Evolutionary conservation across 441 rosid species (phyloP).

Genomic region (Aleurites moluccanus): DNA sequence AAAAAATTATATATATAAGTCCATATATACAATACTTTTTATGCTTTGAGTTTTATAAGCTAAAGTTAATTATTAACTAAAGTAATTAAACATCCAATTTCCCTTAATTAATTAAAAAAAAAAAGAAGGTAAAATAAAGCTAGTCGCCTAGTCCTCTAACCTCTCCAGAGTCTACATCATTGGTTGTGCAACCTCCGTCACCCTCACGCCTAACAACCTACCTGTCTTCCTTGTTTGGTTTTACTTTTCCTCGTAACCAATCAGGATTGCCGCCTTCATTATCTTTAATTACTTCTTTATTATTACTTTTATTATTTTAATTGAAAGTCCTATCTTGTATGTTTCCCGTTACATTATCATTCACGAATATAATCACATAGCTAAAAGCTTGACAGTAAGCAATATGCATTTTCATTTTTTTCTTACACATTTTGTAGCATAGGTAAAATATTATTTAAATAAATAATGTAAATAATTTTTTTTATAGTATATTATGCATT

Average conservation of each 20-base stretch:
- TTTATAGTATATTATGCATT: too few relatives aligned
- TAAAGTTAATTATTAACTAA: too few relatives aligned
- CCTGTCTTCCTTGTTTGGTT: constrained; percentile 7
- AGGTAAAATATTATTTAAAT: too few relatives aligned
- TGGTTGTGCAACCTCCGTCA: constrained; percentile 17
- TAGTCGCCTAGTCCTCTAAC: constrained; percentile 14
- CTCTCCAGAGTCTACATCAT: constrained; percentile 20
- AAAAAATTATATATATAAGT: too few relatives aligned
- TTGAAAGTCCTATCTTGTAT: not conserved
- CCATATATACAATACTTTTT: not conserved
- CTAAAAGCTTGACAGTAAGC: not conserved
- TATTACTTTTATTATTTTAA: not conserved
- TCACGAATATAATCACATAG: not conserved
- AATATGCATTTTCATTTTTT: not conserved
- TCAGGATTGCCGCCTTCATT: constrained; percentile 24
- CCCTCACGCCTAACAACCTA: constrained; percentile 20
- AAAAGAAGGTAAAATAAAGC: too few relatives aligned
- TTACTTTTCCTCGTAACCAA: constrained; percentile 24
- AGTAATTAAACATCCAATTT: too few relatives aligned
- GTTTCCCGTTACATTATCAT: not conserved
- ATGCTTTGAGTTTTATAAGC: not conserved
- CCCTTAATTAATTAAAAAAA: too few relatives aligned
- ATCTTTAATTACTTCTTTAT: not conserved
- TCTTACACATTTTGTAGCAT: too few relatives aligned
- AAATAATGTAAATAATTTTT: too few relatives aligned